These are phyloP conservation scores for Moniliella sp. DNA, from an alignment of 1,284 basidiomycete genomes.

Conservation along the genomic window DNA sequence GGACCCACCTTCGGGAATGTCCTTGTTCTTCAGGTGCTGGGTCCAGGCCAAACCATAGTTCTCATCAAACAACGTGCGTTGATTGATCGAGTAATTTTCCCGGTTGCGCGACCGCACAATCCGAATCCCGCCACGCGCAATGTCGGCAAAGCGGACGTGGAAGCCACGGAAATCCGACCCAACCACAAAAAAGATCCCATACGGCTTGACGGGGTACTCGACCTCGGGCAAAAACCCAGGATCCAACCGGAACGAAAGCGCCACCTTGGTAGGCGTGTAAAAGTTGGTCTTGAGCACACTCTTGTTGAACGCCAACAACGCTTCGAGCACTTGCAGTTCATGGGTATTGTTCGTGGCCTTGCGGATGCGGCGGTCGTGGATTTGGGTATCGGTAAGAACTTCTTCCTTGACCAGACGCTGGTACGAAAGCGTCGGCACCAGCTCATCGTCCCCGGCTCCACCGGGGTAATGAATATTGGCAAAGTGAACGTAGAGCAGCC, in stretches of 20 bases:
- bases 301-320: slow-evolving; percentile 91
- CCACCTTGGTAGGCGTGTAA: slow-evolving; percentile 76
- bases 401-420: slow-evolving; percentile 47
- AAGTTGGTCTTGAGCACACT: slow-evolving; percentile 64
- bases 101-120: slow-evolving; percentile 83
- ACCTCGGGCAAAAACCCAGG: slow-evolving; percentile 78
- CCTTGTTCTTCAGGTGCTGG: slow-evolving; percentile 84
- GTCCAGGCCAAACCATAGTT: slow-evolving; percentile 93
- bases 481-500: slow-evolving; percentile 87
- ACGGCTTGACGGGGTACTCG: slow-evolving; percentile 40
- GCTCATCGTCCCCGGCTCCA: slow-evolving; percentile 46
- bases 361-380: slow-evolving; percentile 67
- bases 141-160: slow-evolving; percentile 91
- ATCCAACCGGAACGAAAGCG: slow-evolving; percentile 81
- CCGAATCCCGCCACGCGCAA: slow-evolving; percentile 87
- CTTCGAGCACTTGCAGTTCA: slow-evolving; percentile 79
- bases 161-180: slow-evolving; percentile 90
- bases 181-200: slow-evolving; percentile 67
- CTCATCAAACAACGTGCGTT: slow-evolving; percentile 87
- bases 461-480: slow-evolving; percentile 72
- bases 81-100: slow-evolving; percentile 92
- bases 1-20: slow-evolving; percentile 74
- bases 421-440: slow-evolving; percentile 71
- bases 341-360: slow-evolving; percentile 66
- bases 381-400: slow-evolving; percentile 62